Conservation (phyloP, 805 yeast species). For the Saccharomyces kudriavzevii region DNA sequence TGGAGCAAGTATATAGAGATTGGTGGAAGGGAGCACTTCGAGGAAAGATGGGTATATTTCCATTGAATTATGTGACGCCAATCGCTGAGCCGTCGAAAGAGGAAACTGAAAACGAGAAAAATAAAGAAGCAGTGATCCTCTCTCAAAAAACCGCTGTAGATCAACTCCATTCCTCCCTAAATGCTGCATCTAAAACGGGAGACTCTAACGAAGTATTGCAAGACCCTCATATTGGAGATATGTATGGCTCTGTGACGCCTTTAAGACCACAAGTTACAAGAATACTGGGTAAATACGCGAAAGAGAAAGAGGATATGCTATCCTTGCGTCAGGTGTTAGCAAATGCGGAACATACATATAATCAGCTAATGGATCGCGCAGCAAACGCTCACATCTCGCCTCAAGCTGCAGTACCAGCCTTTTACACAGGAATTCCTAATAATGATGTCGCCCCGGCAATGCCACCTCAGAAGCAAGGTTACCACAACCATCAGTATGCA, state of each 20-base stretch:
- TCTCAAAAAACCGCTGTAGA: conserved; percentile 57
- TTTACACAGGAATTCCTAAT: conserved; percentile 3
- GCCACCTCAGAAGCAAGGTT: conserved; percentile 2
- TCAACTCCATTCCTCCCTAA: conserved; percentile 36
- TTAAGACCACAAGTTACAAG: conserved; percentile 68
- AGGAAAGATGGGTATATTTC: conserved; percentile 83
- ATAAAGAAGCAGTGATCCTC: conserved; percentile 47
- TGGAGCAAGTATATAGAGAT: conserved; percentile 81
- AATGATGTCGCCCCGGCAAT: conserved; percentile 11
- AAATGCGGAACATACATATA: conserved; percentile 61
- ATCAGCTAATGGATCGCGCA: conserved; percentile 55
- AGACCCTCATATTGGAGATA: conserved; percentile 59
- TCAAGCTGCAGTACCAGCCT: not conserved
- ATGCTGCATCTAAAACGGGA: conserved; percentile 22
- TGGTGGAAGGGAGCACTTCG: conserved; percentile 91
- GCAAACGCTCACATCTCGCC: conserved; percentile 20
- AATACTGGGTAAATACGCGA: conserved; percentile 68
- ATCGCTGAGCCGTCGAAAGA: conserved; percentile 56
- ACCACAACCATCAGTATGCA: not conserved
- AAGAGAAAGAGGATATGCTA: conserved; percentile 68
- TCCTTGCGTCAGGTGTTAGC: conserved; percentile 63
- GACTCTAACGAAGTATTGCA: conserved; percentile 34
- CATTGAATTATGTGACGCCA: conserved; percentile 83
- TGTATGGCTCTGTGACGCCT: conserved; percentile 66
- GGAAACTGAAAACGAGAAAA: conserved; percentile 45